Base-by-base conservation (phyloP, 2,329 filamentous ascomycete genomes). In the Penicillium sp. region DNA sequence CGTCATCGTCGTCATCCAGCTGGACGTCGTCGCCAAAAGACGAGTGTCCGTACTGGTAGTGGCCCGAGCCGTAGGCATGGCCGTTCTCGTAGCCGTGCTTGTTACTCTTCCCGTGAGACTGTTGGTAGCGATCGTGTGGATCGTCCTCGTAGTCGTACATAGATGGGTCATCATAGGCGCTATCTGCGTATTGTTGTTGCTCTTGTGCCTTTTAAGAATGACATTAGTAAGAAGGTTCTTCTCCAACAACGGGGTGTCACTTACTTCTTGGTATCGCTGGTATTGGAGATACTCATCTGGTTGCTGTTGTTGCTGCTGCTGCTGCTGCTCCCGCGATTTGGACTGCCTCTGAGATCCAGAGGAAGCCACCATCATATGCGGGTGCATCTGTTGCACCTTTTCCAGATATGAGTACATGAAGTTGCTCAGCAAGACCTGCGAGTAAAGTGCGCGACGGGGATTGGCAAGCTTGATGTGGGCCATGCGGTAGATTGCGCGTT, bases 321-420 rank as follows among this genome's bases (percentile, higher is more conserved):
- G 28, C 28, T 29, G 28, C 48, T 75, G 70, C 9, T 74, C 69
- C 39, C 66, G 62, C 42, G 65, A 60, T 47, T 71, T 66, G 34
- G 76, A 72, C 42, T 73, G 69, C 54, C 88, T 86, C 64, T 91
- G 90, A 33, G 88, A 85, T 15, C 80, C 77, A 47, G 88, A 92
- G 33, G 88, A 83, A n/a, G 90, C 90, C 41, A 95, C 86, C 65
- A 95, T 89, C 75, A 96, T 89, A 67, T 95, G 90, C 41, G 94
- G 94, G 71, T 99, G 94, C 90, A 96, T 96, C 66, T 95, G 91
- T 74, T 99, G 94, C 42, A 99, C 94, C 72, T 97, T 99, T 57
- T 94, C 94, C 59, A 99, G 82, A 71, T 99, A 99, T 52, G 91
- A 94, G 76, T 99, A 99, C 94, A 99, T 99, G 74, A 99, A 99